Conservation (phyloP, 2,329 filamentous ascomycete species). For the Aspergillus tamarii region DNA sequence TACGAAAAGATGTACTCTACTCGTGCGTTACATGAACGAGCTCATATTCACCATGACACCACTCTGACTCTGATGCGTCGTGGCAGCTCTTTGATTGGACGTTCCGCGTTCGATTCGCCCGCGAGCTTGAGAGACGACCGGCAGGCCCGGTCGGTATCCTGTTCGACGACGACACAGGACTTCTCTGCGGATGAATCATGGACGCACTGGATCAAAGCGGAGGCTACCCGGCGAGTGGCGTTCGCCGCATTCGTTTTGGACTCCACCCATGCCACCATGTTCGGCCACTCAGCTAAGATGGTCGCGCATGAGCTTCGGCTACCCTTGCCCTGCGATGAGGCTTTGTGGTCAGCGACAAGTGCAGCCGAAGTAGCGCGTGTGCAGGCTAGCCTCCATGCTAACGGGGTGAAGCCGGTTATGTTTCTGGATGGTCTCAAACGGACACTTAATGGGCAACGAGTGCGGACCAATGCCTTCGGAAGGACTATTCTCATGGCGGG, state of each 20-base stretch:
- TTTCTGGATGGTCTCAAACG: constrained; percentile 91
- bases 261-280: constrained; percentile 96
- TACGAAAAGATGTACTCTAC: constrained; percentile 99
- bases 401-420: constrained; percentile 80
- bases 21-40: constrained; percentile 85
- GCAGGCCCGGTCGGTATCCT: constrained; percentile 40
- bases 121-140: constrained; percentile 71
- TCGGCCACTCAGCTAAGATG: constrained; percentile 96
- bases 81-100: constrained; percentile 86
- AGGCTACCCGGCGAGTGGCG: constrained; percentile 84
- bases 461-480: constrained; percentile 91
- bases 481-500: constrained; percentile 93
- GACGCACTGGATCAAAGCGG: constrained; percentile 94
- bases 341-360: constrained; percentile 87
- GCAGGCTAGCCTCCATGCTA: constrained; percentile 76
- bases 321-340: constrained; percentile 88
- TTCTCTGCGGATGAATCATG: constrained; percentile 83
- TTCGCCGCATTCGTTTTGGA: constrained; percentile 96
- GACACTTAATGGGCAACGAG: constrained; percentile 81
- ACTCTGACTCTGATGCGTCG: constrained; percentile 94
- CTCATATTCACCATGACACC: constrained; percentile 95
- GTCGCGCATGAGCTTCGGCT: constrained; percentile 93
- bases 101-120: constrained; percentile 81
- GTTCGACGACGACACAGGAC: constrained; percentile 55
- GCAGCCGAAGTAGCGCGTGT: constrained; percentile 83